Evolutionary conservation across 148 eudicot genomes (phyloP).

Genomic region (Hydrangea macrophylla): DNA sequence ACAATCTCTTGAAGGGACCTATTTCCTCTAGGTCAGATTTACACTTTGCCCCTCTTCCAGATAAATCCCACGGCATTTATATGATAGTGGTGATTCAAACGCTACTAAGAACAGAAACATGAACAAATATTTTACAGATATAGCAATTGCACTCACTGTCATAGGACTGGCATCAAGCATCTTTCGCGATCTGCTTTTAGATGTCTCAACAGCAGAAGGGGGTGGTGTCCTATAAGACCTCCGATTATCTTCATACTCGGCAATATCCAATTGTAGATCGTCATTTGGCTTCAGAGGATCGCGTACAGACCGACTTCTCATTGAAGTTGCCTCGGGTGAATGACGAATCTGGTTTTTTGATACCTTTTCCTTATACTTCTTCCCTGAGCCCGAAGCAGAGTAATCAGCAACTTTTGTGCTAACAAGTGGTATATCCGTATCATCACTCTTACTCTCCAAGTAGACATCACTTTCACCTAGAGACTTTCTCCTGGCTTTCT

Average conservation of each 20-base stretch:
- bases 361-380: conserved; percentile 41
- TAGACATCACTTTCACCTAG: conserved; percentile 52
- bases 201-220: conserved; percentile 43
- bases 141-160: conserved; percentile 34
- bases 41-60: neutral
- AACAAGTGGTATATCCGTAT: conserved; percentile 48
- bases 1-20: neutral
- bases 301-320: conserved; percentile 31
- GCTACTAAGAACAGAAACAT: neutral
- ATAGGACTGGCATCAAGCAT: conserved; percentile 39
- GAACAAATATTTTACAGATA: neutral
- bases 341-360: conserved; percentile 31
- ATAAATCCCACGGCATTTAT: neutral
- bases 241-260: conserved; percentile 47
- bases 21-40: neutral
- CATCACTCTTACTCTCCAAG: conserved; percentile 84
- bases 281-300: conserved; percentile 42
- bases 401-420: conserved; percentile 41
- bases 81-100: neutral
- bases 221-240: conserved; percentile 51
- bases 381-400: conserved; percentile 39
- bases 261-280: conserved; percentile 47
- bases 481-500: conserved; percentile 68
- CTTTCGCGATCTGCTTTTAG: conserved; percentile 45
- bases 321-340: conserved; percentile 57